phyloP scores from a whole-genome alignment of 805 yeast species.

The Zygosaccharomyces rouxii region DNA sequence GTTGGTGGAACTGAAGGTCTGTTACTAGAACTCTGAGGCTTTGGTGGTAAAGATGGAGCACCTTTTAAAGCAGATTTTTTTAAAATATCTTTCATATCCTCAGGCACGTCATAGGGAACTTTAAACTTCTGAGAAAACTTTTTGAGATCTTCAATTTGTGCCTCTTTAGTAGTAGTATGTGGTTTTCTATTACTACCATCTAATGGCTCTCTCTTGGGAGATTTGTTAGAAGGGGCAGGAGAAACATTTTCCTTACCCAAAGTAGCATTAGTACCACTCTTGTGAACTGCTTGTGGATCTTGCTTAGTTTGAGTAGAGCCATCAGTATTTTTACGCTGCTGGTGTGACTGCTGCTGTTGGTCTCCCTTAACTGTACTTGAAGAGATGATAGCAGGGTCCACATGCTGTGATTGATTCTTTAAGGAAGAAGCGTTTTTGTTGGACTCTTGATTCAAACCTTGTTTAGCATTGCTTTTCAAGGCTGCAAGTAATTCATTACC shows the following conservation, averaged over 20 bases:
- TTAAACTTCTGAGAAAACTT: constrained; percentile 81
- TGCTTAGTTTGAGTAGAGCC: constrained; percentile 1
- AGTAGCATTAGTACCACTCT: background rate
- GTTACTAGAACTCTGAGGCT: constrained; percentile 18
- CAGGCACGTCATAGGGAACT: constrained; percentile 58
- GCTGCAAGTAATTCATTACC: constrained; percentile 35
- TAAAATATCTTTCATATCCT: constrained; percentile 31
- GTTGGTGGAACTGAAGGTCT: constrained; percentile 16
- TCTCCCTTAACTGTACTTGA: constrained; percentile 18
- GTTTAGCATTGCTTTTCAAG: constrained; percentile 31
- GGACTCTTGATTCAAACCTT: constrained; percentile 28
- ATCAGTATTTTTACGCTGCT: constrained; percentile 4
- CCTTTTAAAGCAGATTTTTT: constrained; percentile 40
- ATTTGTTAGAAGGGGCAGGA: background rate
- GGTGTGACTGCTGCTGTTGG: background rate
- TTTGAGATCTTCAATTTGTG: constrained; percentile 63
- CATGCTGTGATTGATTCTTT: constrained; percentile 34
- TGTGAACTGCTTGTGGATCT: background rate
- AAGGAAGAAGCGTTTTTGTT: constrained; percentile 33
- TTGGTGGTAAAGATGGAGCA: constrained; percentile 27
- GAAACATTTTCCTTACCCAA: background rate
- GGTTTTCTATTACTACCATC: background rate
- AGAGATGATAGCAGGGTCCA: constrained; percentile 36
- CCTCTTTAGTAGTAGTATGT: constrained; percentile 38
- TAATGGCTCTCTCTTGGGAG: background rate